Conservation (phyloP, 23 red algal genomes). For the Chondrus crispus region DNA sequence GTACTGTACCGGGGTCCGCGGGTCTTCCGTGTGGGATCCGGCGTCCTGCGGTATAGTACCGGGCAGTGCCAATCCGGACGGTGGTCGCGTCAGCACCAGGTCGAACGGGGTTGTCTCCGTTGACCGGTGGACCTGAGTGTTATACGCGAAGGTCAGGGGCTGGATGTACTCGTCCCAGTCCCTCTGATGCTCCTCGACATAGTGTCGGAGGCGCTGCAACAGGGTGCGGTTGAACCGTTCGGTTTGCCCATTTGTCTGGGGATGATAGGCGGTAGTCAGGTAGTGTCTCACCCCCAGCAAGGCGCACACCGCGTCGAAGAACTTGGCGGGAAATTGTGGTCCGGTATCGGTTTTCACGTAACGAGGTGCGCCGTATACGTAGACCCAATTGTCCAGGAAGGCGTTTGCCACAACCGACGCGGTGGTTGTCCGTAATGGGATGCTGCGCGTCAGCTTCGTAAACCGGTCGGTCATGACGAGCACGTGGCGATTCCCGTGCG, state of each 20-base stretch:
- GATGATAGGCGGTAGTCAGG: not conserved
- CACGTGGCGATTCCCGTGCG: slow-evolving; percentile 10
- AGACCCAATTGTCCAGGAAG: slow-evolving; percentile 11
- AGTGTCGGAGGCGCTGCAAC: slow-evolving; percentile 14
- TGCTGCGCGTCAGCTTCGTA: not conserved
- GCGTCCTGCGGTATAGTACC: too few species aligned
- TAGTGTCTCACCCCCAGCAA: not conserved
- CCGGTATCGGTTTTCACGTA: slow-evolving; percentile 17
- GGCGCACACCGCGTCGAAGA: not conserved
- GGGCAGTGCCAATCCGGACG: too few species aligned
- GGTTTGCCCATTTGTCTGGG: slow-evolving; percentile 35
- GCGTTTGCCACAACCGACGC: not conserved
- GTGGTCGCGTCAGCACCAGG: not conserved
- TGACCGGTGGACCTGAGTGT: slow-evolving; percentile 1
- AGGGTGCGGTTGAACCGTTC: slow-evolving; percentile 30
- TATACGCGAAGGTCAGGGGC: slow-evolving; percentile 4
- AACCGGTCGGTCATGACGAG: slow-evolving; percentile 56
- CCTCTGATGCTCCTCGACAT: slow-evolving; percentile 16
- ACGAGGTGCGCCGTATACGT: not conserved
- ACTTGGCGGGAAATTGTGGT: slow-evolving; percentile 8
- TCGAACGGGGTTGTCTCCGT: not conserved
- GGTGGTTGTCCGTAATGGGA: not conserved
- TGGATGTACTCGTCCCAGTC: slow-evolving; percentile 19
- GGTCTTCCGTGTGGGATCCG: too few species aligned
- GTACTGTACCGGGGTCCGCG: too few species aligned